These are phyloP conservation scores for Phenoliferia sp. DNA, from an alignment of 1,284 basidiomycete species.

Conservation along the genomic window DNA sequence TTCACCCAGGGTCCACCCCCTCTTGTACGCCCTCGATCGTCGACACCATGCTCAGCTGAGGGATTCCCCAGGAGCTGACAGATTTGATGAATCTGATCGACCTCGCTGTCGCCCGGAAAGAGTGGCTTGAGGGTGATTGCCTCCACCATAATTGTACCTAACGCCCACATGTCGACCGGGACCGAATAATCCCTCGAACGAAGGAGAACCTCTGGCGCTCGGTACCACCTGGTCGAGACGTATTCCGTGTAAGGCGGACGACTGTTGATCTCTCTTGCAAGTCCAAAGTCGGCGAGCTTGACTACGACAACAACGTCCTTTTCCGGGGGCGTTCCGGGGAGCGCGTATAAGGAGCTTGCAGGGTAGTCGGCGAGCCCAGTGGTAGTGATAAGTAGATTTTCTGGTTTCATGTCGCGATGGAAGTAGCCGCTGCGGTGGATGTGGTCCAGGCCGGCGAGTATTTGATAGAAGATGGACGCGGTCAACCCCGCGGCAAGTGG, in stretches of 20 bases:
- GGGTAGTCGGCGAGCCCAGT: slow-evolving; percentile 92
- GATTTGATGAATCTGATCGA: slow-evolving; percentile 88
- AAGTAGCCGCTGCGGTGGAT: slow-evolving; percentile 93
- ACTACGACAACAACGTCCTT: slow-evolving; percentile 95
- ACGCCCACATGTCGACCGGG: slow-evolving; percentile 98
- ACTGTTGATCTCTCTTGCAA: slow-evolving; percentile 84
- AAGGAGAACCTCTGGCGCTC: slow-evolving; percentile 93
- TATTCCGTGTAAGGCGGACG: slow-evolving; percentile 96
- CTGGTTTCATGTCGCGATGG: slow-evolving; percentile 99
- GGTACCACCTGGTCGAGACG: slow-evolving; percentile 98
- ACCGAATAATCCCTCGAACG: slow-evolving; percentile 87
- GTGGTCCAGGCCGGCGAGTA: slow-evolving; percentile 83
- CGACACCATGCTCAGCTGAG: slow-evolving; percentile 70
- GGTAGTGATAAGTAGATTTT: slow-evolving; percentile 99
- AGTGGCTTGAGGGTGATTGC: slow-evolving; percentile 90
- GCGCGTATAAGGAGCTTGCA: slow-evolving; percentile 45
- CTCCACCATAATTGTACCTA: slow-evolving; percentile 97
- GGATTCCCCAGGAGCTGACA: slow-evolving; percentile 92
- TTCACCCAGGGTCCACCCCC: slow-evolving; percentile 86
- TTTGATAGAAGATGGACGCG: slow-evolving; percentile 90
- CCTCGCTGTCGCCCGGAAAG: slow-evolving; percentile 93
- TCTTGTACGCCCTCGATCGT: slow-evolving; percentile 60
- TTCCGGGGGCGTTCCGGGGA: slow-evolving; percentile 50
- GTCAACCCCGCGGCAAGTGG: slow-evolving; percentile 91
- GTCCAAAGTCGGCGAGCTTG: slow-evolving; percentile 97